phyloP scores from a whole-genome alignment of 1,284 basidiomycete species.

The Boletus nobilissimus region DNA sequence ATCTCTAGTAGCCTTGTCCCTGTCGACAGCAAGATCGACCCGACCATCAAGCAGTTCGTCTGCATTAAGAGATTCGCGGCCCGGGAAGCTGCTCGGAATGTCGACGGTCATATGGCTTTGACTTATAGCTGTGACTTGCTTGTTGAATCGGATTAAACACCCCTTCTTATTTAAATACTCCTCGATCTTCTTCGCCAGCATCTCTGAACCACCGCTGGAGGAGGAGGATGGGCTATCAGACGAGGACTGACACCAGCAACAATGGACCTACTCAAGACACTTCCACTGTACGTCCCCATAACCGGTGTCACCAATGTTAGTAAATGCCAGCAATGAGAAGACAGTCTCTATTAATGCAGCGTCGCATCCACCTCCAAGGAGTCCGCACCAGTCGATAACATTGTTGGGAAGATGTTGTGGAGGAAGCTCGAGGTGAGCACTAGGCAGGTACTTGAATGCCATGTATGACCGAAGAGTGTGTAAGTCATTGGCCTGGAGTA shows the following conservation, averaged over 20 bases:
- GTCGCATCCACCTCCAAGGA: slow-evolving; percentile 1
- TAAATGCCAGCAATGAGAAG: slow-evolving; percentile 29
- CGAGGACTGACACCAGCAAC: neutral
- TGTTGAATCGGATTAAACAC: slow-evolving; percentile 2
- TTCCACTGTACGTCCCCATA: slow-evolving; percentile 36
- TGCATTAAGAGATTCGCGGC: neutral
- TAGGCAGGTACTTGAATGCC: slow-evolving; percentile 5
- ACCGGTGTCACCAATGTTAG: slow-evolving; percentile 3
- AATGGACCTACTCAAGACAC: slow-evolving; percentile 34
- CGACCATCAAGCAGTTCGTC: no score
- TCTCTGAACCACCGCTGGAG: slow-evolving; percentile 37
- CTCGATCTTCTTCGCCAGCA: slow-evolving; percentile 30
- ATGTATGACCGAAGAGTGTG: slow-evolving; percentile 10
- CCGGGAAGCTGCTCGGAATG: neutral
- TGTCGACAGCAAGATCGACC: neutral
- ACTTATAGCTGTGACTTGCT: slow-evolving; percentile 27
- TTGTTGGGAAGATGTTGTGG: neutral
- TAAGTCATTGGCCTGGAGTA: neutral
- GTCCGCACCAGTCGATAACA: slow-evolving; percentile 6
- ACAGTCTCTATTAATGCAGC: slow-evolving; percentile 33
- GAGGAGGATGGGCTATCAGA: no score
- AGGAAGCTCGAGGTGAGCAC: neutral
- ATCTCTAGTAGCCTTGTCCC: no score
- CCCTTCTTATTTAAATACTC: slow-evolving; percentile 25
- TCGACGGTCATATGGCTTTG: neutral